These are phyloP conservation scores for Nyssa sinensis DNA, from an alignment of 148 eudicot species.

Conservation along the genomic window DNA sequence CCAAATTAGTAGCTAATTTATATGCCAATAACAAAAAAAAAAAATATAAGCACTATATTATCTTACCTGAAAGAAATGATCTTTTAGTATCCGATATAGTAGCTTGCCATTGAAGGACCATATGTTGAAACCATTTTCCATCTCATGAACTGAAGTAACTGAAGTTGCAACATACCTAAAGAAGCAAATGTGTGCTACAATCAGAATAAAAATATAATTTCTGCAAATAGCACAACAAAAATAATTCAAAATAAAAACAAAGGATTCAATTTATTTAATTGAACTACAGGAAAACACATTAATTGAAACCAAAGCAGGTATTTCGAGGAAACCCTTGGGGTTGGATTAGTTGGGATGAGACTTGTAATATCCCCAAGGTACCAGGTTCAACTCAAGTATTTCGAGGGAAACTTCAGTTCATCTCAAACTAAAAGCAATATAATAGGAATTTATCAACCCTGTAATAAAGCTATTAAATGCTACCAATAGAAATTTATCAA, in stretches of 20 bases:
- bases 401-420: too few species aligned
- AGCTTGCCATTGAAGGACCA: conserved; percentile 84
- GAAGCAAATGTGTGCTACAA: neutral
- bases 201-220: neutral
- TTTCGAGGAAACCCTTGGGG: neutral
- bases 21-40: too few species aligned
- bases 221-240: neutral
- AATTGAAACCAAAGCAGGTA: neutral
- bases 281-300: neutral
- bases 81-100: conserved; percentile 62
- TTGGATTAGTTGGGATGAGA: too few species aligned
- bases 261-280: neutral
- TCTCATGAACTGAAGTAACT: conserved; percentile 80
- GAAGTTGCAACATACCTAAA: conserved; percentile 72
- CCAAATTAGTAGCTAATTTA: too few species aligned
- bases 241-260: neutral
- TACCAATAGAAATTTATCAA: too few species aligned
- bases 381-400: too few species aligned
- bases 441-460: too few species aligned
- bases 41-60: too few species aligned
- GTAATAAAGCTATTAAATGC: too few species aligned
- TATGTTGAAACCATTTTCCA: conserved; percentile 84
- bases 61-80: conserved; percentile 81
- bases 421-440: too few species aligned
- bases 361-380: too few species aligned